These are phyloP conservation scores for Pogostemon cablin DNA, from an alignment of 257 asterid genomes.

Conservation along the genomic window DNA sequence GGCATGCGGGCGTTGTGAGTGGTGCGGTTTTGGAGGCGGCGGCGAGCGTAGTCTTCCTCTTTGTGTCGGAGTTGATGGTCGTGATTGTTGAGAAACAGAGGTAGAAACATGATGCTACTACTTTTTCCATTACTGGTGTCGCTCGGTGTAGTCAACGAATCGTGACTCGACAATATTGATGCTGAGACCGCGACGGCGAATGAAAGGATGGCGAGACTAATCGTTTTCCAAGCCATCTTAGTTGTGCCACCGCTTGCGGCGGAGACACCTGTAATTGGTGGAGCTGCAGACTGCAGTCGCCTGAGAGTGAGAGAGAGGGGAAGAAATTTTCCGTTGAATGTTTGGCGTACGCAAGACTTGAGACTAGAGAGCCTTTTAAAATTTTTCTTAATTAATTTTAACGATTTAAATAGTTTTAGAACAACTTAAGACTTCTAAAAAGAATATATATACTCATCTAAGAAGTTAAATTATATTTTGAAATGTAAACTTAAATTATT, in stretches of 20 bases:
- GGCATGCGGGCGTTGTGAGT: constrained; percentile 65
- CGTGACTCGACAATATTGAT: constrained; percentile 25
- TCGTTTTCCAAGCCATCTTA: constrained; percentile 36
- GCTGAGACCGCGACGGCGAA: constrained; percentile 31
- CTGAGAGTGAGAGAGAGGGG: constrained; percentile 16
- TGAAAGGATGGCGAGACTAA: constrained; percentile 32
- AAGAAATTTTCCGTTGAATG: background rate
- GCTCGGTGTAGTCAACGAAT: constrained; percentile 6
- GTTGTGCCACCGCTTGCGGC: constrained; percentile 20
- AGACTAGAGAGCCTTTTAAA: background rate
- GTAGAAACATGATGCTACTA: constrained; percentile 45
- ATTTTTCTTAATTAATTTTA: too few species aligned
- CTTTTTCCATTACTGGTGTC: background rate
- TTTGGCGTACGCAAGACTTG: background rate
- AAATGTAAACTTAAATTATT: too few species aligned
- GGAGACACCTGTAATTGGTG: constrained; percentile 25
- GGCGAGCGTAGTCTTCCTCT: constrained; percentile 40
- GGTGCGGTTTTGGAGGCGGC: constrained; percentile 51
- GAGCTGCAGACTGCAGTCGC: constrained; percentile 21
- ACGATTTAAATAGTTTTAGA: too few species aligned
- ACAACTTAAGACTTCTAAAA: too few species aligned
- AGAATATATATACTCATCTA: too few species aligned
- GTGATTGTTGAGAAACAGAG: constrained; percentile 43
- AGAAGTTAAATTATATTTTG: too few species aligned
- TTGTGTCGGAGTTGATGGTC: constrained; percentile 21